These are phyloP conservation scores for Plantago coronopus DNA, from an alignment of 305 asterid genomes.

Conservation along the genomic window DNA sequence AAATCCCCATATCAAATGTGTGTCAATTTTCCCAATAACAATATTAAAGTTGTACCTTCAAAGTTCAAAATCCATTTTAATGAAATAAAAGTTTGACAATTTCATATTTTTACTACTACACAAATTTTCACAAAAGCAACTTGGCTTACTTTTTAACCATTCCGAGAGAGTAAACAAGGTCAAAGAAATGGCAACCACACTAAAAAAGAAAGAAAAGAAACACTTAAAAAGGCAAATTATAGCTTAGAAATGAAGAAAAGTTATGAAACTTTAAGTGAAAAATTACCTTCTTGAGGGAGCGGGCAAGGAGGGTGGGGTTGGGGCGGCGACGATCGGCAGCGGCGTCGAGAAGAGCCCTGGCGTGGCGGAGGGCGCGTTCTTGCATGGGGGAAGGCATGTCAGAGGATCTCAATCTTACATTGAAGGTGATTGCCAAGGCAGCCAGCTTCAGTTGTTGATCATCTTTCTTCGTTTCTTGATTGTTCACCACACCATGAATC, in stretches of 20 bases:
- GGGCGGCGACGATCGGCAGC: conserved; percentile 41
- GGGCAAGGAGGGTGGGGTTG: conserved; percentile 63
- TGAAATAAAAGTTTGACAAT: too few relatives aligned
- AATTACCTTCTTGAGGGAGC: conserved; percentile 62
- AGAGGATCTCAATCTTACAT: conserved; percentile 55
- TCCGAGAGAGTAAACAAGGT: neutral
- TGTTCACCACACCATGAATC: neutral
- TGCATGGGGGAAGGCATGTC: conserved; percentile 82
- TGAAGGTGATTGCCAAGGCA: conserved; percentile 47
- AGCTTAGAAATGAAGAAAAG: neutral
- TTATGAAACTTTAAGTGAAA: neutral
- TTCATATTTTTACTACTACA: too few relatives aligned
- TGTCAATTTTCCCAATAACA: too few relatives aligned
- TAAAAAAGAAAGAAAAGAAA: neutral
- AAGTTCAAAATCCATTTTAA: too few relatives aligned
- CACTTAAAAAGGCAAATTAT: neutral
- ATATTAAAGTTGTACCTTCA: too few relatives aligned
- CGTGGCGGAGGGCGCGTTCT: conserved; percentile 62
- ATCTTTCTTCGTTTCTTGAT: neutral
- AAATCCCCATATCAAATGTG: too few relatives aligned
- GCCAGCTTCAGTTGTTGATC: conserved; percentile 53
- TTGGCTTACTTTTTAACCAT: too few relatives aligned
- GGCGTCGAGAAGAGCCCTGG: conserved; percentile 49
- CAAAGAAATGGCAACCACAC: neutral
- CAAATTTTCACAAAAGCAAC: too few relatives aligned